Evolutionary conservation across 805 yeast genomes (phyloP).

Genomic region (Nakazawaea populi): DNA sequence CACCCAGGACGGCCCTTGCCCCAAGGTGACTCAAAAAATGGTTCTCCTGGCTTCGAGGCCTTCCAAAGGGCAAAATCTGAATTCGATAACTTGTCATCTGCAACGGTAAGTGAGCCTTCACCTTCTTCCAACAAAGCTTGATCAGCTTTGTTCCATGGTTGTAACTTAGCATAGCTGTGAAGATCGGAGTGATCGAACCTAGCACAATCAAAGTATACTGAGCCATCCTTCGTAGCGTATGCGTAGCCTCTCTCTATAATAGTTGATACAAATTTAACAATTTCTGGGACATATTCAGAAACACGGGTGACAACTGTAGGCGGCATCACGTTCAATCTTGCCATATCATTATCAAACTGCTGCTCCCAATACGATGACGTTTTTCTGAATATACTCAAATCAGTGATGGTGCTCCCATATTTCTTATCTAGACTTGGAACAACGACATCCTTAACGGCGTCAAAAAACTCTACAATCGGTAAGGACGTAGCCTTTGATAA

Average conservation of each 20-base stretch:
- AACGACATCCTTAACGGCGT: constrained; percentile 63
- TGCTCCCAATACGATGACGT: constrained; percentile 89
- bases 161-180: constrained; percentile 91
- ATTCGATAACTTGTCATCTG: constrained; percentile 59
- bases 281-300: constrained; percentile 92
- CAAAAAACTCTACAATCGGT: constrained; percentile 31
- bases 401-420: constrained; percentile 71
- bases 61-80: constrained; percentile 98
- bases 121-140: constrained; percentile 85
- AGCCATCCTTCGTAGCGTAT: constrained; percentile 77
- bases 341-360: constrained; percentile 83
- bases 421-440: constrained; percentile 68
- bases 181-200: constrained; percentile 65
- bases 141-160: constrained; percentile 97
- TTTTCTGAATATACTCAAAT: constrained; percentile 75
- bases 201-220: constrained; percentile 91
- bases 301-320: constrained; percentile 89
- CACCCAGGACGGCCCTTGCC: constrained; percentile 98
- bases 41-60: constrained; percentile 94
- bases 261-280: constrained; percentile 67
- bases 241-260: constrained; percentile 82
- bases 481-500: constrained; percentile 25
- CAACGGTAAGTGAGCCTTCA: constrained; percentile 71
- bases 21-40: constrained; percentile 94
- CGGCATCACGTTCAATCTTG: constrained; percentile 72